phyloP scores from a whole-genome alignment of 768 basidiomycete species.

The Gloeopeniophorella convolvens region DNA sequence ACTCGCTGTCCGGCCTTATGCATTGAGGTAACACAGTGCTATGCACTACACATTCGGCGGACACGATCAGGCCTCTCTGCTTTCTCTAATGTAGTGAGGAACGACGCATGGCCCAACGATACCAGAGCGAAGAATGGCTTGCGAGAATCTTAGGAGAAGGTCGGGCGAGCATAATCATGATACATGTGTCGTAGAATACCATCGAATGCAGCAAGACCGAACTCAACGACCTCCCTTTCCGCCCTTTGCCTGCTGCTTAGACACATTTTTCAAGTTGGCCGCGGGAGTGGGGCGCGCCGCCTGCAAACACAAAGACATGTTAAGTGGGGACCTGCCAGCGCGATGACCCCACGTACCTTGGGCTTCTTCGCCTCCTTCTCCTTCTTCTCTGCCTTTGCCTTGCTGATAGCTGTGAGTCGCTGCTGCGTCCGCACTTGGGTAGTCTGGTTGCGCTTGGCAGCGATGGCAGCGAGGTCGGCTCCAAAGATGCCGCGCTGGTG shows the following conservation, averaged over 20 bases:
- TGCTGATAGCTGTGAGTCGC: constrained; percentile 79
- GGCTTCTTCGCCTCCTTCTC: constrained; percentile 89
- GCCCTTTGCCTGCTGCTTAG: constrained; percentile 96
- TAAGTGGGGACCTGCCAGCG: background rate
- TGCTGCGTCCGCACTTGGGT: constrained; percentile 75
- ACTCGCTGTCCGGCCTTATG: no score
- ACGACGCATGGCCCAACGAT: no score
- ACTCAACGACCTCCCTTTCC: constrained; percentile 68
- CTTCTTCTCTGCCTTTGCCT: constrained; percentile 97
- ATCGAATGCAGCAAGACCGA: background rate
- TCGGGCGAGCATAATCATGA: constrained; percentile 2
- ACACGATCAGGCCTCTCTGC: no score
- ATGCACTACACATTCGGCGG: no score
- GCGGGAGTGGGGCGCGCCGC: constrained; percentile 48
- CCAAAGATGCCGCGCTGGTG: constrained; percentile 98
- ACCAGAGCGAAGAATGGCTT: no score
- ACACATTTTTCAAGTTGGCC: constrained; percentile 67
- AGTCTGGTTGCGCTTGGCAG: constrained; percentile 90
- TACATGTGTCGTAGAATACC: constrained; percentile 13
- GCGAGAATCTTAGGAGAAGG: background rate
- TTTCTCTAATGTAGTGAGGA: no score
- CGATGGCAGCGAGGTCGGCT: constrained; percentile 86
- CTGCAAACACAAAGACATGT: constrained; percentile 30
- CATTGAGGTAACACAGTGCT: no score
- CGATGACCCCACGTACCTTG: constrained; percentile 46